Evolutionary conservation across 2,329 filamentous ascomycete genomes (phyloP), one percentile per base, ranked within the genome.

Genomic region (Colletotrichum sansevieriae): DNA sequence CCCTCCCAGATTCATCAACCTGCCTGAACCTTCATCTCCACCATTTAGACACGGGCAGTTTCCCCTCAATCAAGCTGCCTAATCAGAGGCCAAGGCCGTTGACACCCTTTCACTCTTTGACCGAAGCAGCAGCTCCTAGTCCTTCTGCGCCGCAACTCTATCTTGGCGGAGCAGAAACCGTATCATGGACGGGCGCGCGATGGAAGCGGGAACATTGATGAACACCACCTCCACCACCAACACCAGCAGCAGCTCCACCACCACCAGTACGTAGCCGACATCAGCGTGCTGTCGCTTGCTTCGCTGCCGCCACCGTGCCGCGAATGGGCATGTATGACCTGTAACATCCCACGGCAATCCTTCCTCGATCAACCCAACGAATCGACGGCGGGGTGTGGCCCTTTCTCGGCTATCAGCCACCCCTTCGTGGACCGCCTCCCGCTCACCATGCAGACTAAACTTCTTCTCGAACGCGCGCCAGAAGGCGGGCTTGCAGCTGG

Each of bases 391-490:
- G 11, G 20, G 62, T 20, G 49, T 60, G 49, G 35, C 56, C 44
- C 46, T n/a, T 20, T 61, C 49, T 61, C 56, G 66, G 66, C 44
- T 56, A 69, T 61, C 62, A 61, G 25, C 41, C 64, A 37, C 6
- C 35, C 52, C 52, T 39, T 39, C 57, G 39, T 39, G 44, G 20
- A 39, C 57, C 57, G 44, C 43, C 56, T 59, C 33, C 55, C 61
- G 29, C 47, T 20, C 29, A 55, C 49, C 39, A 37, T 60, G 41
- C 65, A 55, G 65, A n/a, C 43, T 41, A 55, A 22, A 20, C 41
- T 44, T 68, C 46, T 69, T 69, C 66, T 69, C 62, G 66, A 69
- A 69, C 62, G 55, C 66, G 49, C 66, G 55, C 66, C 66, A 69
- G 66, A 69, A 69, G 66, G 22, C 22, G 49, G 55, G 22, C 62